Evolutionary conservation across 192 early-diverging fungal species (phyloP).

Genomic region (Podila epigama): DNA sequence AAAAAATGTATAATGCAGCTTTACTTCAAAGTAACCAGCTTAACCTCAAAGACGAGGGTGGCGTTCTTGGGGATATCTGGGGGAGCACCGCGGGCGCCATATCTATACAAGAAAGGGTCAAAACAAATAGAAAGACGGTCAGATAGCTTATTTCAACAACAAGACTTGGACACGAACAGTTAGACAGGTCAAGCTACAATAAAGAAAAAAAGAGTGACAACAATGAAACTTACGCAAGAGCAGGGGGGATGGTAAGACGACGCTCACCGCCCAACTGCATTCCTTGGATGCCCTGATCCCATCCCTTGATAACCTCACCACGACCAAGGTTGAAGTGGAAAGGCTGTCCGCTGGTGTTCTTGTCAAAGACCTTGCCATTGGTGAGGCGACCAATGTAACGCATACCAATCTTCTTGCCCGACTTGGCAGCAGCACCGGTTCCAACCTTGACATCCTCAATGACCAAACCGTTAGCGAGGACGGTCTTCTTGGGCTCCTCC

Average conservation of each 20-base stretch:
- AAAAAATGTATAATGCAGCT: background rate
- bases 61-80: slow-evolving; percentile 93
- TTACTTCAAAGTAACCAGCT: slow-evolving; percentile 77
- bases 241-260: slow-evolving; percentile 89
- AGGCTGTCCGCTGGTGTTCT: slow-evolving; percentile 89
- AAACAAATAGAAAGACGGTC: background rate
- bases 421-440: slow-evolving; percentile 54
- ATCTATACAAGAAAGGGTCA: slow-evolving; percentile 9
- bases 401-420: slow-evolving; percentile 67
- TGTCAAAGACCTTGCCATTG: slow-evolving; percentile 97
- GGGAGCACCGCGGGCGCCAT: slow-evolving; percentile 85
- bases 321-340: slow-evolving; percentile 89
- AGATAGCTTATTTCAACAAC: background rate
- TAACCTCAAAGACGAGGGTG: slow-evolving; percentile 91
- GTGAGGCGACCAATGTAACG: slow-evolving; percentile 94
- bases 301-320: slow-evolving; percentile 96
- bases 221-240: slow-evolving; percentile 63
- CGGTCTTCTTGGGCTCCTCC: slow-evolving; percentile 60
- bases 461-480: slow-evolving; percentile 76
- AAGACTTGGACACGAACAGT: background rate
- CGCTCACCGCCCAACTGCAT: slow-evolving; percentile 94
- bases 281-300: slow-evolving; percentile 89
- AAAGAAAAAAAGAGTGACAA: slow-evolving; percentile 39
- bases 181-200: no score
- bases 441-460: slow-evolving; percentile 79